These are phyloP conservation scores for Magnusiomyces tetraspermus DNA, from an alignment of 1,139 yeast genomes.

Conservation along the genomic window DNA sequence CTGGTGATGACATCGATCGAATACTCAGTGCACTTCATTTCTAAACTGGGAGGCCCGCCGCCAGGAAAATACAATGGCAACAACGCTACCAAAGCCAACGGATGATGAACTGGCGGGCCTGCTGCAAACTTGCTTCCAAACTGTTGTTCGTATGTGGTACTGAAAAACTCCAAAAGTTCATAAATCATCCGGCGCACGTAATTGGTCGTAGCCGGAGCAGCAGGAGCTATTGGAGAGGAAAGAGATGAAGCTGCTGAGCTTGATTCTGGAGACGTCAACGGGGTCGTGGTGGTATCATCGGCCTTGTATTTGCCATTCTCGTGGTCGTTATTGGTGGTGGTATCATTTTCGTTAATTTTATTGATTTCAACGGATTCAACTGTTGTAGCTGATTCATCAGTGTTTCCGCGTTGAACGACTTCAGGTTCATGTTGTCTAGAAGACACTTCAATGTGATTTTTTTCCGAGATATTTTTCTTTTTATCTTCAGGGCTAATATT, in stretches of 20 bases:
- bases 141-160: constrained; percentile 38
- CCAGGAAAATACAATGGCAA: constrained; percentile 37
- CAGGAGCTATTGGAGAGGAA: constrained; percentile 12
- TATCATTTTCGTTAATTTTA: no score
- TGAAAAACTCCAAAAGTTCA: constrained; percentile 50
- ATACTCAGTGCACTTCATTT: constrained; percentile 31
- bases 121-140: constrained; percentile 34
- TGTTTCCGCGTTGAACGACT: neutral
- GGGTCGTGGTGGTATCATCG: no score
- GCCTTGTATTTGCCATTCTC: no score
- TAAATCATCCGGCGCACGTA: constrained; percentile 44
- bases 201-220: constrained; percentile 17
- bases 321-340: no score
- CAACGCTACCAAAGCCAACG: constrained; percentile 56
- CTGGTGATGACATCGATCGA: constrained; percentile 32
- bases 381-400: neutral
- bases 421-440: no score
- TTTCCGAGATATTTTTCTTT: no score
- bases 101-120: constrained; percentile 83
- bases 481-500: no score
- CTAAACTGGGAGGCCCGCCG: constrained; percentile 23
- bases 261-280: no score
- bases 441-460: no score
- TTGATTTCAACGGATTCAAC: no score
- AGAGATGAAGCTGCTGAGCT: constrained; percentile 14